Evolutionary conservation across 2,329 filamentous ascomycete genomes (phyloP).

Genomic region (Xylariaceae sp.): DNA sequence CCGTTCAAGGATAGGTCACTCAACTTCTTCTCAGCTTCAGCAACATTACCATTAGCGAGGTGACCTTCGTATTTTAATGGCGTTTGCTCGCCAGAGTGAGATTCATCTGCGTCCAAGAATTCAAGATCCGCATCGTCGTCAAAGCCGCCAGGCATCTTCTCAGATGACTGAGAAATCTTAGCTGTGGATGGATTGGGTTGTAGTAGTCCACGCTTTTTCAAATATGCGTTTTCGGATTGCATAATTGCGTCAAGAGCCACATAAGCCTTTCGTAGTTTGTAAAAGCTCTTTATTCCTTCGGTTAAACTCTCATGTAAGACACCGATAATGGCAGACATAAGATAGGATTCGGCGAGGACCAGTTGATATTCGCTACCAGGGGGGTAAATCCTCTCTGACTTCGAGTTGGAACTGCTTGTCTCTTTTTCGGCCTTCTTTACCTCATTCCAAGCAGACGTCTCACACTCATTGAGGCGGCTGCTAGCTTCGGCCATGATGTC

Average conservation of each 20-base stretch:
- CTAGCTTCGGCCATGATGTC: conserved; percentile 86
- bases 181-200: conserved; percentile 30
- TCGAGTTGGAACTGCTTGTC: conserved; percentile 37
- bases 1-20: conserved; percentile 34
- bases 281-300: conserved; percentile 89
- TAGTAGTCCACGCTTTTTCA: conserved; percentile 45
- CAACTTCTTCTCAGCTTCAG: conserved; percentile 39
- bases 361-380: conserved; percentile 87
- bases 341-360: conserved; percentile 81
- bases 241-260: conserved; percentile 81
- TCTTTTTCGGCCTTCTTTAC: conserved; percentile 77
- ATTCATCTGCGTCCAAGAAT: conserved; percentile 64
- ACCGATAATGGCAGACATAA: conserved; percentile 87
- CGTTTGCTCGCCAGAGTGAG: conserved; percentile 51
- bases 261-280: conserved; percentile 89
- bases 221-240: conserved; percentile 70
- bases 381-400: conserved; percentile 67
- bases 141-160: conserved; percentile 29
- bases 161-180: conserved; percentile 21
- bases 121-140: conserved; percentile 51
- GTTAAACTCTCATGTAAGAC: conserved; percentile 93
- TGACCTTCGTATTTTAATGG: conserved; percentile 56
- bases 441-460: conserved; percentile 77
- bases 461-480: conserved; percentile 74
- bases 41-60: conserved; percentile 41